Base-by-base conservation (phyloP, 192 early-diverging fungal species). In the Umbelopsis sp. region DNA sequence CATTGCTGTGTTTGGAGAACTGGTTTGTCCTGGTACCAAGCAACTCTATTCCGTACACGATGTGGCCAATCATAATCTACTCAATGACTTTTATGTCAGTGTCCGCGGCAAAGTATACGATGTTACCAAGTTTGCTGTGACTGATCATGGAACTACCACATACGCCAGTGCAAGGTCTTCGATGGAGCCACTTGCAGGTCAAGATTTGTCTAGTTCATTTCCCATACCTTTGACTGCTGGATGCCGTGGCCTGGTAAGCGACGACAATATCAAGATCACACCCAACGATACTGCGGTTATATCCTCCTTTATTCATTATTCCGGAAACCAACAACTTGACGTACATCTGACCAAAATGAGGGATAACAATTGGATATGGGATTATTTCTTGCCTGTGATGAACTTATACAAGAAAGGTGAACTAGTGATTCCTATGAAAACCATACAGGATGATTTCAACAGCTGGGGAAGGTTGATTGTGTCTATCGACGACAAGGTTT, bases 1-100 rank as follows among this genome's bases (percentile, higher is more conserved):
- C 75, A 94, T 98, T 71, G 85, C 94, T 50, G 93, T 90, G 0
- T 84, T 98, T 24, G 91, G 93, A 20, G 81, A 87, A 65, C 43
- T 96, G 3, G 90, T 98, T 75, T 98, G 96, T 70, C 95, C 94
- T 24, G 83, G 83, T 16, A 87, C 85, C 14, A 83, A 90, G 53
- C 81, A 86, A n/a, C 79, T 91, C 9, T 90, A 82, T 69, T 85
- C 82, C 21, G 66, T 82, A 31, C 77, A 85, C 20, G 89, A 92
- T 44, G 84, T 92, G 3, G 73, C 80, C 9, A 76, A 75, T 66
- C 90, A 91, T 74, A 84, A 85, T 32, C 80, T 85, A 21, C 82
- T 84, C 22, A 80, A 79, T 32, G 85, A 90, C 59, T 88, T 87
- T 70, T 91, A 79, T 71, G 86, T 92, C 22, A 84, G 86, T n/a